phyloP scores from a whole-genome alignment of 257 asterid species.

The Schizonepeta tenuifolia region DNA sequence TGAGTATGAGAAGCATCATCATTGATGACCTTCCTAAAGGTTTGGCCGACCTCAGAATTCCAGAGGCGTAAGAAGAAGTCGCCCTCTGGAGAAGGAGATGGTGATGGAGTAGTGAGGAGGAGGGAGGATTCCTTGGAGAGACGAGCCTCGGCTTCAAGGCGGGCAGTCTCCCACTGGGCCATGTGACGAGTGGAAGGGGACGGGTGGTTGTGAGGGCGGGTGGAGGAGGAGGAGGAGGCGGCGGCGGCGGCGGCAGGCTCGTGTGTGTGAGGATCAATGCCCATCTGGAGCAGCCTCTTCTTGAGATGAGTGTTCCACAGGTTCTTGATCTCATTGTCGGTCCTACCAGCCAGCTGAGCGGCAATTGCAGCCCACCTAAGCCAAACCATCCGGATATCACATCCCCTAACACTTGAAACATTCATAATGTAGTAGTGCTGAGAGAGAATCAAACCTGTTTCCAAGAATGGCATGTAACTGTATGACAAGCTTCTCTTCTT shows the following conservation, averaged over 20 bases:
- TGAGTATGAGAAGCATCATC: slow-evolving; percentile 27
- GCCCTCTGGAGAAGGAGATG: slow-evolving; percentile 34
- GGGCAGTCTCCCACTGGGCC: slow-evolving; percentile 92
- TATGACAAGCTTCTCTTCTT: slow-evolving; percentile 84
- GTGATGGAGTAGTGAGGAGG: slow-evolving; percentile 34
- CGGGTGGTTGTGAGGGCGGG: slow-evolving; percentile 22
- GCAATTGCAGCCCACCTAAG: slow-evolving; percentile 95
- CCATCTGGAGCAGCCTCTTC: slow-evolving; percentile 67
- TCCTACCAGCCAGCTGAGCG: slow-evolving; percentile 78
- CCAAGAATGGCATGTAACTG: slow-evolving; percentile 93
- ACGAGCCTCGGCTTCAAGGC: slow-evolving; percentile 86
- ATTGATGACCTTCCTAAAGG: slow-evolving; percentile 48
- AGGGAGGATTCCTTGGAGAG: slow-evolving; percentile 63
- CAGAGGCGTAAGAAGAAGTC: slow-evolving; percentile 76
- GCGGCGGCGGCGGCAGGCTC: slow-evolving; percentile 60
- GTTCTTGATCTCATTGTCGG: slow-evolving; percentile 91
- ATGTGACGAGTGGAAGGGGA: slow-evolving; percentile 73
- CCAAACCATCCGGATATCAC: too few relatives aligned
- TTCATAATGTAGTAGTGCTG: too few relatives aligned
- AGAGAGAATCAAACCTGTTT: too few relatives aligned
- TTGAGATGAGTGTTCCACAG: slow-evolving; percentile 93
- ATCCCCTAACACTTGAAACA: too few relatives aligned
- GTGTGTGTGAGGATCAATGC: slow-evolving; percentile 80
- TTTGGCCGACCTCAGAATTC: slow-evolving; percentile 82
- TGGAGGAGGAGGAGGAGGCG: slow-evolving; percentile 15